A percentile compares a stretch with the other conserved stretches of the same genome.
Conservation (phyloP, 208 protist species). For the Acanthamoeba rhysodes region DNA sequence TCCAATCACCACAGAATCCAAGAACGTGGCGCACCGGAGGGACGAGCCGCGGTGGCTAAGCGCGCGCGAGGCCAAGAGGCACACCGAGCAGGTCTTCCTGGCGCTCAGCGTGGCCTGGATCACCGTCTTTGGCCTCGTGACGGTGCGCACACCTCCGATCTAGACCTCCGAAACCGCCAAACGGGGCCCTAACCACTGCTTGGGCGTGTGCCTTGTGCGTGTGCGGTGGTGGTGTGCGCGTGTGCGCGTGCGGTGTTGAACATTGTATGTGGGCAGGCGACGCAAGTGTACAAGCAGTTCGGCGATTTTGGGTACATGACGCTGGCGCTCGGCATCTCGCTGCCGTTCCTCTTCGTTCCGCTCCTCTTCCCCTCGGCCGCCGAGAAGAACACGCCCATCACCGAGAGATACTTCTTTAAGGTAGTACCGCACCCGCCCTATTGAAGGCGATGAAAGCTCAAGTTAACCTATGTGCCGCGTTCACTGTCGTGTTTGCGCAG, state of each 20-base stretch:
- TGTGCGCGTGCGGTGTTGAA: background rate
- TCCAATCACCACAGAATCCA: background rate
- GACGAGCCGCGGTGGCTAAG: constrained; percentile 53
- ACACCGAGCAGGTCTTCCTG: constrained; percentile 60
- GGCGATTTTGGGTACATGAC: constrained; percentile 73
- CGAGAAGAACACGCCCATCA: constrained; percentile 75
- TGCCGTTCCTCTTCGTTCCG: constrained; percentile 78
- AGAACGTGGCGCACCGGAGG: background rate
- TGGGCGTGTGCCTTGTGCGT: background rate
- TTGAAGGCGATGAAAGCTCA: background rate
- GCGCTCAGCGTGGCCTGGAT: constrained; percentile 44
- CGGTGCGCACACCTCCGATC: background rate
- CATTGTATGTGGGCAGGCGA: background rate
- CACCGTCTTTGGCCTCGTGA: constrained; percentile 37
- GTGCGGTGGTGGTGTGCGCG: background rate
- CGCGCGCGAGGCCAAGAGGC: constrained; percentile 59
- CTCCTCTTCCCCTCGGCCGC: constrained; percentile 76
- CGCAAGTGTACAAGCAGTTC: constrained; percentile 71
- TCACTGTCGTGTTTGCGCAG: background rate
- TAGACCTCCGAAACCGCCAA: background rate
- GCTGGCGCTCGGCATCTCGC: constrained; percentile 12
- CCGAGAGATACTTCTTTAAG: constrained; percentile 75
- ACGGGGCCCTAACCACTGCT: background rate
- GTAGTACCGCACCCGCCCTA: background rate
- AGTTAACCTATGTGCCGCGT: background rate